Evolutionary conservation across 169 alveolate genomes (phyloP), one percentile per base, ranked within the genome.

Genomic region (Plasmodium knowlesi): DNA sequence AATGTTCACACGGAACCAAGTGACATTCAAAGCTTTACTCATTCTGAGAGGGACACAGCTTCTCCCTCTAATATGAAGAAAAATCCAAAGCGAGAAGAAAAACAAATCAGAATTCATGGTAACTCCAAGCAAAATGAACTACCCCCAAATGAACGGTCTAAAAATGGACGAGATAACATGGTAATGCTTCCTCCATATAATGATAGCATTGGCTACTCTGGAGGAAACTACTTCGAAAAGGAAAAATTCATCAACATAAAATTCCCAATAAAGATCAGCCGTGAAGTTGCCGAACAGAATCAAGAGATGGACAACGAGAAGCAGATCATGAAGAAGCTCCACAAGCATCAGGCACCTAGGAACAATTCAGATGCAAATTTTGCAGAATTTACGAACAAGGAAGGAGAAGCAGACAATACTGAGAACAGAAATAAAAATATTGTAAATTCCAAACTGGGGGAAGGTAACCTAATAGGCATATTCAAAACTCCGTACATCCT

Each of bases 201-300:
- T 16, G 43, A 19, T 16, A 43, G 19, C 74, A 61, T 16, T 25
- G 73, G 70, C 37, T 57, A 43, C 50, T 9, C 81, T 25, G 89
- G 73, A 37, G 53, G 70, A 14, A 88, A 79, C 34, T 88, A 43
- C 53, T 88, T 88, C 71, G 94, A 88, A 67, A n/a, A 54, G 50
- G 94, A 88, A 10, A 88, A 79, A 57, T 88, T 32, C 82, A 41
- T 79, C 19, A 14, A 79, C 37, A 46, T 88, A 88, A 39, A 88
- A 54, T 88, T 61, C 50, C 89, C 89, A 78, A 8, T 78, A 79
- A 46, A 72, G 37, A 73, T 30, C 16, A 43, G 78, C 37, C 32
- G 1, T 5, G 37, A 4, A n/a, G 57, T 8, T 50, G 14, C 19
- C n/a, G 50, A 57, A 41, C 14, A 67, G 10, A 34, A 67, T 79